Percentiles rank a stretch among this genome's conserved stretches.
Evolutionary conservation across 192 early-diverging fungal species (phyloP).

Genomic region (Diversispora epigaea): DNA sequence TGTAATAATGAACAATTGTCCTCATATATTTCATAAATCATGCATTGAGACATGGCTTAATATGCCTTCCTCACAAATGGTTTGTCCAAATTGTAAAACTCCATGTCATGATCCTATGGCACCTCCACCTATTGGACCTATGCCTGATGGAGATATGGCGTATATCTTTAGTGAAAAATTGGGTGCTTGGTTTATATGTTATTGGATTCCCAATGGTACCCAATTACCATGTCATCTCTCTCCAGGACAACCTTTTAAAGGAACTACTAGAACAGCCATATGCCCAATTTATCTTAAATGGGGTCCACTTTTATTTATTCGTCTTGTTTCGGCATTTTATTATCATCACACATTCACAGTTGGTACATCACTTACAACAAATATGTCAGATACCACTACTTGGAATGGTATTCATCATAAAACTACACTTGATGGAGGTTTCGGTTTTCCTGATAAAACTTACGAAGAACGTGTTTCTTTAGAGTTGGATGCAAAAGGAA

Average conservation of each 20-base stretch:
- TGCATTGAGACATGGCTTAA: conserved; percentile 23
- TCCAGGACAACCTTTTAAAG: conserved; percentile 8
- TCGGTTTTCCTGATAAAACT: conserved; percentile 41
- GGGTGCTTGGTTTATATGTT: conserved; percentile 40
- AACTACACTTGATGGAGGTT: conserved; percentile 35
- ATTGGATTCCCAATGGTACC: conserved; percentile 30
- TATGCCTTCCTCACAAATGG: conserved; percentile 15
- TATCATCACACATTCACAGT: conserved; percentile 42
- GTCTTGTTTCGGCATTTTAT: conserved; percentile 38
- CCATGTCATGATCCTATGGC: conserved; percentile 21
- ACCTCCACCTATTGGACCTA: conserved; percentile 34
- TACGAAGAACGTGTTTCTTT: conserved; percentile 34
- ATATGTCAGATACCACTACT: conserved; percentile 31
- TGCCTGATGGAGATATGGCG: conserved; percentile 40
- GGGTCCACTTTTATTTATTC: conserved; percentile 43
- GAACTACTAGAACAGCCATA: conserved; percentile 33
- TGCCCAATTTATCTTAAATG: conserved; percentile 37
- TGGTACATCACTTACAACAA: conserved; percentile 38
- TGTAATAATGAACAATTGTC: conserved; percentile 24
- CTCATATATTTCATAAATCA: conserved; percentile 23
- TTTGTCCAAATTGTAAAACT: conserved; percentile 29
- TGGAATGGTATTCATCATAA: conserved; percentile 46
- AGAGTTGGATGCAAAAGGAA: conserved; percentile 15
- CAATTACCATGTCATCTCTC: conserved; percentile 7
- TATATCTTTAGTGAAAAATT: conserved; percentile 41